Evolutionary conservation across 768 basidiomycete species (phyloP), one percentile per base, ranked within the genome.

Genomic region (Tulasnella sp.): DNA sequence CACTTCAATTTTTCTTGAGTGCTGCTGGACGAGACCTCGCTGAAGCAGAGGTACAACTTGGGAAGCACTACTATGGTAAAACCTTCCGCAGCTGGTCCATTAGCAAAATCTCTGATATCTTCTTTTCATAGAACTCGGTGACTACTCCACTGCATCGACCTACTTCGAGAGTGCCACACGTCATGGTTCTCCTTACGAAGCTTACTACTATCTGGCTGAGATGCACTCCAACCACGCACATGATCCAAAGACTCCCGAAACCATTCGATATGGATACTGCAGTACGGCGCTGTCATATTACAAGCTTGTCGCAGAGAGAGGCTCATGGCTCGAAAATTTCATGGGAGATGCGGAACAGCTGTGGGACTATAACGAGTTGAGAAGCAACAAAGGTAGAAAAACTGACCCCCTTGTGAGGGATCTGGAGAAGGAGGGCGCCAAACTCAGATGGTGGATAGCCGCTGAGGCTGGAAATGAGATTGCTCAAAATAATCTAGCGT

Each of bases 401-500:
- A 27, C 32, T 27, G 42, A 4, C 32, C 42, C 4, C 42, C 28
- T 37, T 28, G 77, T 74, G 9, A 75, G 76, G 1, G 79, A 82
- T 34, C 53, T 37, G 4, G 85, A 83, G 28, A 80, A 79, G 60
- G 81, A 89, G 57, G 73, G 76, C 46, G 93, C 93, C 2, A 79
- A 98, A 67, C 67, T 98, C 28, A 81, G 83, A 42, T 99, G 95
- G 89, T 88, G 82, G 84, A 75, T 95, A 45, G 88, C 90, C 28
- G 89, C 88, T 7, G 95, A 99, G 68, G 69, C 86, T 54, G 95
- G 95, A 0, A 82, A 75, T 24, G 95, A 99, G 65, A 72, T 81
- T 24, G 92, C 88, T 2, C 93, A 98, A 68, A 98, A 90, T 61
- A 98, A 99, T 60, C 68, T 99, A 15, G 95, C 91, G 0, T 92